A percentile compares a stretch with the other conserved stretches of the same genome.
phyloP scores from a whole-genome alignment of 2,329 filamentous ascomycete genomes.

The Thermothelomyces thermophilus region DNA sequence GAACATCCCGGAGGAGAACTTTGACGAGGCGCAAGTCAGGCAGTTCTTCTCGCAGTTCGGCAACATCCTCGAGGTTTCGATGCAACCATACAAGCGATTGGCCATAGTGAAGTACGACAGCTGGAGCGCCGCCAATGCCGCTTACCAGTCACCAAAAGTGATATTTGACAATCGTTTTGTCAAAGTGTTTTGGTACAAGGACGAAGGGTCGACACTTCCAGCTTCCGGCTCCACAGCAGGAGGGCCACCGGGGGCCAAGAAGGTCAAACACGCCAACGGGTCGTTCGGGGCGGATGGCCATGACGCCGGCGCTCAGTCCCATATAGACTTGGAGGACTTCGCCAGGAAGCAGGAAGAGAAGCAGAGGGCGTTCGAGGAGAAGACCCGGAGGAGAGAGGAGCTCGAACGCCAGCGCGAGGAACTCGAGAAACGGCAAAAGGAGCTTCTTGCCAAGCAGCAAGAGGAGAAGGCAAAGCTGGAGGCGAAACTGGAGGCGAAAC shows the following conservation, averaged over 20 bases:
- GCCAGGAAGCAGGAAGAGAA: slow-evolving; percentile 62
- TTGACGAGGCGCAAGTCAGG: slow-evolving; percentile 58
- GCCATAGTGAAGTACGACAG: slow-evolving; percentile 64
- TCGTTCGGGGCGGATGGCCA: slow-evolving; percentile 1
- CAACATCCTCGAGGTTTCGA: slow-evolving; percentile 52
- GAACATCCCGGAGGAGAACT: slow-evolving; percentile 66
- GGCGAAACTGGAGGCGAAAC: slow-evolving; percentile 56
- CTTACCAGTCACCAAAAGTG: slow-evolving; percentile 69
- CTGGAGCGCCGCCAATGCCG: slow-evolving; percentile 60
- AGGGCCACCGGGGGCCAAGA: slow-evolving; percentile 26
- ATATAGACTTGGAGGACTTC: slow-evolving; percentile 65
- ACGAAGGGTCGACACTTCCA: slow-evolving; percentile 42
- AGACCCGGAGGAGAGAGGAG: slow-evolving; percentile 54
- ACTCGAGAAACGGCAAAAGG: slow-evolving; percentile 57
- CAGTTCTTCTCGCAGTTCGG: slow-evolving; percentile 70
- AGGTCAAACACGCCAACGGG: slow-evolving; percentile 21
- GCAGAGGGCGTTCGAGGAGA: slow-evolving; percentile 62
- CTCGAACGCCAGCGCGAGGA: slow-evolving; percentile 56
- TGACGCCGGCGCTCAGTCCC: slow-evolving; percentile 35
- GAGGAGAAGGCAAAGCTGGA: slow-evolving; percentile 58
- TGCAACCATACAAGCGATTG: slow-evolving; percentile 60
- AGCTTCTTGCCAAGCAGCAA: slow-evolving; percentile 55
- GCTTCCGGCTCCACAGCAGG: slow-evolving; percentile 23
- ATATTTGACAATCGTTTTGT: slow-evolving; percentile 84
- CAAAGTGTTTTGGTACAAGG: slow-evolving; percentile 72